These are phyloP conservation scores for Schizonepeta tenuifolia DNA, from an alignment of 257 asterid genomes.

Conservation along the genomic window DNA sequence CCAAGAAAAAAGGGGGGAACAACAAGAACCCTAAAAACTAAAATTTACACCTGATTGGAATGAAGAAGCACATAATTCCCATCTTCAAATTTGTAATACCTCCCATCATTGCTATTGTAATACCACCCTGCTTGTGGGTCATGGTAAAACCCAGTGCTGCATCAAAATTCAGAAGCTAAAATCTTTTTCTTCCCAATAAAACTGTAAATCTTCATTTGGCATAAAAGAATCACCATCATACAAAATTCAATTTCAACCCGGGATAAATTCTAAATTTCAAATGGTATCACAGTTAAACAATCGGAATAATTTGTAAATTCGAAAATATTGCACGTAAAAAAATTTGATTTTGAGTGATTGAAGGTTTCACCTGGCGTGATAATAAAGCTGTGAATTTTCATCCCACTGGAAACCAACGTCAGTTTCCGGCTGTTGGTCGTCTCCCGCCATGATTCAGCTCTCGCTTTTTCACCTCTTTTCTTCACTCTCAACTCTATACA, in stretches of 20 bases:
- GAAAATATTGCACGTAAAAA: not conserved
- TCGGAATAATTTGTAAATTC: conserved; percentile 9
- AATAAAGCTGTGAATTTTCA: conserved; percentile 77
- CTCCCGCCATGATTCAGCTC: conserved; percentile 59
- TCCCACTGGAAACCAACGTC: conserved; percentile 79
- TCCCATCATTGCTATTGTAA: conserved; percentile 79
- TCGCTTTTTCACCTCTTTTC: conserved; percentile 2
- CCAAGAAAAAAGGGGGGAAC: not conserved
- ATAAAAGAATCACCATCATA: conserved; percentile 1
- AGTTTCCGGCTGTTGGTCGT: conserved; percentile 35
- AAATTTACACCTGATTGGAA: conserved; percentile 50
- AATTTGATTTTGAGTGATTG: not conserved
- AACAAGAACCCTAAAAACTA: not conserved
- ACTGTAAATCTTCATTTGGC: not conserved
- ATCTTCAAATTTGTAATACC: conserved; percentile 82
- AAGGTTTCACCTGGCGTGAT: conserved; percentile 71
- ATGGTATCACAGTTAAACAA: conserved; percentile 20
- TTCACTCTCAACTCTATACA: too few relatives aligned
- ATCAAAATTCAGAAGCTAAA: conserved; percentile 30
- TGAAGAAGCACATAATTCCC: conserved; percentile 79
- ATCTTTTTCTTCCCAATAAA: not conserved
- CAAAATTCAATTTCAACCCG: not conserved
- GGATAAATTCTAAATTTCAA: conserved; percentile 5
- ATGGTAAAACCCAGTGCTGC: conserved; percentile 93
- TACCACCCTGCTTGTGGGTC: conserved; percentile 91